Conservation (phyloP, 805 yeast genomes). For the Pichia manshurica region DNA sequence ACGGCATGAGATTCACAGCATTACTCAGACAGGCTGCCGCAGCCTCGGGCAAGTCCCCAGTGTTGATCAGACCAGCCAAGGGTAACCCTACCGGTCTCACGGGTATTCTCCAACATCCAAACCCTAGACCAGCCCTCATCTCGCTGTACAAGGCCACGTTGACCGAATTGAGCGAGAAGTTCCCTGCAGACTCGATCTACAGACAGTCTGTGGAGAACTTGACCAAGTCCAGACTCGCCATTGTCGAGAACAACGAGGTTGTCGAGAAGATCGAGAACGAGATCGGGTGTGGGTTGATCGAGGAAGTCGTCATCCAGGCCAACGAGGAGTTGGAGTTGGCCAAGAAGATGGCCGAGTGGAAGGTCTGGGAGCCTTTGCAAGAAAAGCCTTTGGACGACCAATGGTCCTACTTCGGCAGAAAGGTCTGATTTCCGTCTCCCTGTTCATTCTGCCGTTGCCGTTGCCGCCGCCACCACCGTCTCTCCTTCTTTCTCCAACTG, state of each 20-base stretch:
- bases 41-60: constrained; percentile 11
- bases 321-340: constrained; percentile 71
- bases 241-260: constrained; percentile 60
- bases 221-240: constrained; percentile 60
- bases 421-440: constrained; percentile 31
- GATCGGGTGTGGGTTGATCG: constrained; percentile 80
- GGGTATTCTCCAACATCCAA: constrained; percentile 73
- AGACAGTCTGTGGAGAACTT: constrained; percentile 67
- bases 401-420: constrained; percentile 77
- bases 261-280: constrained; percentile 60
- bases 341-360: constrained; percentile 59
- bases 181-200: constrained; percentile 71
- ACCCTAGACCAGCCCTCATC: constrained; percentile 73
- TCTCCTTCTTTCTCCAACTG: neutral
- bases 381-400: constrained; percentile 77
- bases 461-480: too few relatives aligned
- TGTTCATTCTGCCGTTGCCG: neutral
- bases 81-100: constrained; percentile 81
- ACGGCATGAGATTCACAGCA: constrained; percentile 31
- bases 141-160: constrained; percentile 69
- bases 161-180: constrained; percentile 47
- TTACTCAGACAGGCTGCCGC: constrained; percentile 36
- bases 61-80: constrained; percentile 49
- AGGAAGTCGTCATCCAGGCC: constrained; percentile 78
- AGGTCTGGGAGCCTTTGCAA: constrained; percentile 74